phyloP scores from a whole-genome alignment of 805 yeast species.

The Saccharomycopsis sp. region DNA sequence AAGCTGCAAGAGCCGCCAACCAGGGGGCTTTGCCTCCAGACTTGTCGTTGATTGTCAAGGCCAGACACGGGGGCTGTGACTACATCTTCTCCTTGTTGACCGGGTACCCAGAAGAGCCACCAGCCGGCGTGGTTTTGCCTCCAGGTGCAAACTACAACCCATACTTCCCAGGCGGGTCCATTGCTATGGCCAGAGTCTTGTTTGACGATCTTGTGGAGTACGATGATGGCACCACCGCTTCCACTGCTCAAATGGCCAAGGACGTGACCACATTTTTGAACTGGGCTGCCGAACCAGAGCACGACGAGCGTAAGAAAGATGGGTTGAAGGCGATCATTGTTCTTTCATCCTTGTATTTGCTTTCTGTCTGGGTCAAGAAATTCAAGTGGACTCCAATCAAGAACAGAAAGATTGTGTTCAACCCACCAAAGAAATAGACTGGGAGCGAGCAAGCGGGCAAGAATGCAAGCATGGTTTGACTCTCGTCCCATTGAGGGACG shows the following conservation, averaged over 20 bases:
- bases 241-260: conserved; percentile 98
- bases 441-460: too few relatives aligned
- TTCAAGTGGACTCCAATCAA: conserved; percentile 97
- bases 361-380: conserved; percentile 88
- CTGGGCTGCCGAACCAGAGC: conserved; percentile 99
- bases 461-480: too few relatives aligned
- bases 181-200: conserved; percentile 98
- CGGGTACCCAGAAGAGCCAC: conserved; percentile 98
- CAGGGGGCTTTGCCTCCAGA: conserved; percentile 99
- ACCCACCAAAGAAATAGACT: conserved; percentile 70
- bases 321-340: conserved; percentile 89
- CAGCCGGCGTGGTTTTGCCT: conserved; percentile 92
- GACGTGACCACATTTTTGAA: conserved; percentile 92
- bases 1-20: conserved; percentile 99
- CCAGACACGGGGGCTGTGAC: conserved; percentile 97
- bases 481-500: neutral
- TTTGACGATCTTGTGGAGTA: conserved; percentile 96
- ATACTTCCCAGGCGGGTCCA: conserved; percentile 99
- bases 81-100: conserved; percentile 91
- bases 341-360: conserved; percentile 65
- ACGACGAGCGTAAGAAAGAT: conserved; percentile 92
- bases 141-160: conserved; percentile 98
- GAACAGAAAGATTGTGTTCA: conserved; percentile 87
- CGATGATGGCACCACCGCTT: conserved; percentile 98
- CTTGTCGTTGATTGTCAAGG: conserved; percentile 92